Evolutionary conservation across 2,329 filamentous ascomycete genomes (phyloP).

Genomic region (Stromatinia cepivora): DNA sequence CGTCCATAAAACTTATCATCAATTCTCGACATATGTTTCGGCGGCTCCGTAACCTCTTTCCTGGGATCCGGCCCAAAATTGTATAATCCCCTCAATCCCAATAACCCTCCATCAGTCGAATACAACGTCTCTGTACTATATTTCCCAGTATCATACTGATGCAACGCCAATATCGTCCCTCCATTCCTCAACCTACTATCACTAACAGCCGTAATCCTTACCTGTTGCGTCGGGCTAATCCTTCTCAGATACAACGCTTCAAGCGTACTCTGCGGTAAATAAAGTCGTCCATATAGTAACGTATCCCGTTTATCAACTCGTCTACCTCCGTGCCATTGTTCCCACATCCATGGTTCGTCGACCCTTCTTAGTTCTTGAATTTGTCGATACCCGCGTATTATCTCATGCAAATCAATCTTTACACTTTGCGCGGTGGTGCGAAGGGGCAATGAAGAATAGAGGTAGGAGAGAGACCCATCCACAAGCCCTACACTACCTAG

Average conservation of each 20-base stretch:
- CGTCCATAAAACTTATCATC: conserved; percentile 71
- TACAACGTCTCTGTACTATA: conserved; percentile 89
- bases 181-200: conserved; percentile 70
- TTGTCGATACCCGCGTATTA: conserved; percentile 81
- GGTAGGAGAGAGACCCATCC: conserved; percentile 94
- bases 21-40: conserved; percentile 29
- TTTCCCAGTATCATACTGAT: conserved; percentile 81
- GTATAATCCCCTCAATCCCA: conserved; percentile 87
- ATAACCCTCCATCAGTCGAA: conserved; percentile 85
- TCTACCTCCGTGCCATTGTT: conserved; percentile 53
- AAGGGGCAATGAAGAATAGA: conserved; percentile 86
- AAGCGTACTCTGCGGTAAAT: conserved; percentile 79
- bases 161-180: conserved; percentile 69
- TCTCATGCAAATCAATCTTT: conserved; percentile 70
- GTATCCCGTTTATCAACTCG: conserved; percentile 54
- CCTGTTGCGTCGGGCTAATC: conserved; percentile 72
- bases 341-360: conserved; percentile 53
- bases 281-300: conserved; percentile 75
- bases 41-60: conserved; percentile 31
- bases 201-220: conserved; percentile 79
- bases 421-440: conserved; percentile 68
- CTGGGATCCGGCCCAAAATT: conserved; percentile 68
- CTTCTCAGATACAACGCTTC: conserved; percentile 83
- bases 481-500: conserved; percentile 87
- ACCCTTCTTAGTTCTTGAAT: conserved; percentile 63